phyloP scores from a whole-genome alignment of 768 basidiomycete genomes.

The Suillus luteus region DNA sequence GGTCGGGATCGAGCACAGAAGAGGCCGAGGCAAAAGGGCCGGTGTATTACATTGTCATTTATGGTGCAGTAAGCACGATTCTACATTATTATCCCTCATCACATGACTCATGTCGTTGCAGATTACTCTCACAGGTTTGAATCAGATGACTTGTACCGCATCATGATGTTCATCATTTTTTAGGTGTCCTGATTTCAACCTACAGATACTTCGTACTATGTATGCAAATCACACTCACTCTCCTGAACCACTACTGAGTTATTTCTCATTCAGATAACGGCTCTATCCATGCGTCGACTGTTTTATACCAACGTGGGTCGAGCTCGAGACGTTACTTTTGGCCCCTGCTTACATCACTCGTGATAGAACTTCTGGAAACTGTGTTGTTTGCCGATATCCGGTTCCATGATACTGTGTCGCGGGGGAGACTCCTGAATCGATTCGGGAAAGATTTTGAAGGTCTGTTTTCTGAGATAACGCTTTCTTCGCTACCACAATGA shows the following conservation, averaged over 20 bases:
- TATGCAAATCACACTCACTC: conserved; percentile 34
- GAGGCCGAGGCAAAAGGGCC: conserved; percentile 45
- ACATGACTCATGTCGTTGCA: conserved; percentile 29
- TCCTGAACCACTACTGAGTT: conserved; percentile 11
- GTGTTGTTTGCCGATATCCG: conserved; percentile 87
- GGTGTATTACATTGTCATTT: conserved; percentile 53
- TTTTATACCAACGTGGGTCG: conserved; percentile 66
- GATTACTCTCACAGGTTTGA: conserved; percentile 36
- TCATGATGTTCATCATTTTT: conserved; percentile 19
- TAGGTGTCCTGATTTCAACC: conserved; percentile 51
- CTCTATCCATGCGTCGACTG: conserved; percentile 77
- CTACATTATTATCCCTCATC: conserved; percentile 18
- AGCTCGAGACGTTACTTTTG: background rate
- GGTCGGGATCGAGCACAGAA: conserved; percentile 54
- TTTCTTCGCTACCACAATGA: conserved; percentile 15
- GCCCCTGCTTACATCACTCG: conserved; percentile 18
- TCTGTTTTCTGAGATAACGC: conserved; percentile 10
- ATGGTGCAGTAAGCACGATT: conserved; percentile 54
- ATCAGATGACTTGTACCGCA: background rate
- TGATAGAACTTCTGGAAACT: conserved; percentile 61
- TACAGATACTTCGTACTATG: conserved; percentile 73
- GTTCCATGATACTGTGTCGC: conserved; percentile 90
- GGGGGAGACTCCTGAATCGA: conserved; percentile 80
- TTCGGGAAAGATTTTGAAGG: conserved; percentile 92
- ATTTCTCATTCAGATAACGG: conserved; percentile 53